Evolutionary conservation across 2,329 filamentous ascomycete genomes (phyloP).

Genomic region (Cryoendolithus antarcticus): DNA sequence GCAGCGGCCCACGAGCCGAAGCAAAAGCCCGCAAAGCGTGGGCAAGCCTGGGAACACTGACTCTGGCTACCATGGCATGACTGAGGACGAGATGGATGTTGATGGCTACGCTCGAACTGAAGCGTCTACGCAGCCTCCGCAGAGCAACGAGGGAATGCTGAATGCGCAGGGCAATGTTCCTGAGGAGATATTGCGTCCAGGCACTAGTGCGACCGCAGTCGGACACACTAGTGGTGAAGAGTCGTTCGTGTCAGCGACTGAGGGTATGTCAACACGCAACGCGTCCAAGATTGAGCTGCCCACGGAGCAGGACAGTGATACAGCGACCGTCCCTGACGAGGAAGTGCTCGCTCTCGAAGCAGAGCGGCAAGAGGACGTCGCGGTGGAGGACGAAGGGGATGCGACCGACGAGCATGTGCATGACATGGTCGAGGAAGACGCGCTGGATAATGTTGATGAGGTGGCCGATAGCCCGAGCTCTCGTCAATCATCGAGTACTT

Average conservation of each 20-base stretch:
- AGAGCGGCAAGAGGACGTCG: slow-evolving; percentile 26
- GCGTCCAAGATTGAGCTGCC: slow-evolving; percentile 8
- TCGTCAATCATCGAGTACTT: slow-evolving; percentile 49
- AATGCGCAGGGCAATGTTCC: too few relatives aligned
- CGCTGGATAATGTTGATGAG: too few relatives aligned
- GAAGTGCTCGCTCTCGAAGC: slow-evolving; percentile 17
- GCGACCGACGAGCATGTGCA: slow-evolving; percentile 20
- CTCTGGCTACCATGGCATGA: slow-evolving; percentile 61
- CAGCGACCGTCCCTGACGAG: slow-evolving; percentile 9
- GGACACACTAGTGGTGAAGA: slow-evolving; percentile 23
- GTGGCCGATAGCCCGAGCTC: background rate
- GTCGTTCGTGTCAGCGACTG: slow-evolving; percentile 38
- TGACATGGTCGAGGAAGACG: too few relatives aligned
- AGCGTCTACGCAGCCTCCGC: too few relatives aligned
- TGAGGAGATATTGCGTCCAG: too few relatives aligned
- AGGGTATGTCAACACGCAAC: slow-evolving; percentile 25
- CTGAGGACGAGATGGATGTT: slow-evolving; percentile 39
- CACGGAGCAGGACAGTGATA: slow-evolving; percentile 23
- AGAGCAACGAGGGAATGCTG: too few relatives aligned
- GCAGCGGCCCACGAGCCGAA: slow-evolving; percentile 16
- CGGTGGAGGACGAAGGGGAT: slow-evolving; percentile 29
- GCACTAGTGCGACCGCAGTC: slow-evolving; percentile 9
- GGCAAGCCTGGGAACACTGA: slow-evolving; percentile 36
- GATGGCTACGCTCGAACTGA: slow-evolving; percentile 6
- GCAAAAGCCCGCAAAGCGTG: slow-evolving; percentile 21